Base-by-base conservation (phyloP, 768 basidiomycete genomes). In the Tephrocybe sp. region DNA sequence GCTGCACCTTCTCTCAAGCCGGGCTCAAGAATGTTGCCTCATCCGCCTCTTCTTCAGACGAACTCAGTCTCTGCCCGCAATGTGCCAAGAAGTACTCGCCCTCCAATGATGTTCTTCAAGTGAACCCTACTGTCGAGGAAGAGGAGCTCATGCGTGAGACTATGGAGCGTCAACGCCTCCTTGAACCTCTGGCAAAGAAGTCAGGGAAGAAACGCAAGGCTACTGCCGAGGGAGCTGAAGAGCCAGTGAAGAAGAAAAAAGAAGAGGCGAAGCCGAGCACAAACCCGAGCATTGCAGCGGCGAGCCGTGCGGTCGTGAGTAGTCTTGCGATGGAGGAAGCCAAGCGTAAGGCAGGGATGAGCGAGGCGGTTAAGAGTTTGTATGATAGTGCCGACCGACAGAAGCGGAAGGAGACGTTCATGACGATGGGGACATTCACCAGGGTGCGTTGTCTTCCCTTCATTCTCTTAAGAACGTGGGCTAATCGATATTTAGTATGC, bases 341-440 rank as follows among this genome's bases (percentile, higher is more conserved):
- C 18, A 92, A 89, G 72, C 76, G 93, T 55, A 92, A 84, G 67
- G 84, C 84, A 1, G 76, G 69, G 5, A 94, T 95, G 92, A 93
- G 84, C 58, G 87, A 83, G 9, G 91, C 91, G 13, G 84, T 97
- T 28, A 89, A 87, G 70, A 86, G 85, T 28, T 63, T 97, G 57
- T 97, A 95, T 63, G 77, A 69, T 34, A 81, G 83, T 49, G 78
- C 81, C 18, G 76, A 73, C 40, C 32, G 53, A 13, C 69, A 76
- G 43, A 72, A 73, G 54, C 76, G 72, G 63, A 91, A 92, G 63
- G 88, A 89, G 69, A 93, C 90, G 5, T 95, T 93, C 59, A 92
- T 92, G 79, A 95, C 92, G 1, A 89, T 86, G 79, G 84, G 86
- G 15, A 96, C 93, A 11, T 97, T 95, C 58, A 95, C 89, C 8